A percentile compares a stretch with the other conserved stretches of the same genome.
phyloP scores from a whole-genome alignment of 108 stramenopile species.

The Cyclostephanos tholiformis region DNA sequence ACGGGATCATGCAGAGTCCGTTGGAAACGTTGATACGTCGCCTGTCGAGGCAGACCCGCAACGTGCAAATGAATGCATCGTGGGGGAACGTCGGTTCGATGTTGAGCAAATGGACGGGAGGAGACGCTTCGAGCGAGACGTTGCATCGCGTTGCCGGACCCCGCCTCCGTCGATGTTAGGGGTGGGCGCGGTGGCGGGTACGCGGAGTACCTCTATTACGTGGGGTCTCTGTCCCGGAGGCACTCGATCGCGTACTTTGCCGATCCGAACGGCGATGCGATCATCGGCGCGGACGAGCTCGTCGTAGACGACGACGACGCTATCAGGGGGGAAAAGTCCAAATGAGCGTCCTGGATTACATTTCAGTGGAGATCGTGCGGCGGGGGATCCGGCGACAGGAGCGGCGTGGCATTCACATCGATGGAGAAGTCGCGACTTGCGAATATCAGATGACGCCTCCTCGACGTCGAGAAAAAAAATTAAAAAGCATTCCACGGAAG shows the following conservation, averaged over 20 bases:
- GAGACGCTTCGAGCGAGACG: slow-evolving; percentile 57
- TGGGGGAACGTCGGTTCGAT: slow-evolving; percentile 70
- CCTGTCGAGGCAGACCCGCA: too few relatives aligned
- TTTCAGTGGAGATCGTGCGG: slow-evolving; percentile 68
- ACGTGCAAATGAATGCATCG: too few relatives aligned
- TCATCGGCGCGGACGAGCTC: not conserved
- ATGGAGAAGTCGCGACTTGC: slow-evolving; percentile 27
- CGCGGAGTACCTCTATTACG: slow-evolving; percentile 20
- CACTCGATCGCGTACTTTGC: slow-evolving; percentile 73
- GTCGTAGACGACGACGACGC: too few relatives aligned
- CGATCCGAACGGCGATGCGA: slow-evolving; percentile 61
- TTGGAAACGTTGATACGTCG: too few relatives aligned
- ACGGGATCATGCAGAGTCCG: too few relatives aligned
- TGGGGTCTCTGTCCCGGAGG: slow-evolving; percentile 33
- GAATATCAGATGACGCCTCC: not conserved
- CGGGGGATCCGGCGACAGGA: slow-evolving; percentile 40
- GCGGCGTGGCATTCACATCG: slow-evolving; percentile 61
- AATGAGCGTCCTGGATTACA: slow-evolving; percentile 66
- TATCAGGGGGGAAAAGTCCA: too few relatives aligned
- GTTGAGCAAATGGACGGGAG: slow-evolving; percentile 60
- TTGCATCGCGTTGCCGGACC: slow-evolving; percentile 73
- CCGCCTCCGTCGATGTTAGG: slow-evolving; percentile 18
- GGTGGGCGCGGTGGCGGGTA: not conserved
- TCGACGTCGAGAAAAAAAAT: too few relatives aligned
- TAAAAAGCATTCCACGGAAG: too few relatives aligned